These are phyloP conservation scores for Lophium mytilinum DNA, from an alignment of 495 filamentous ascomycete genomes.

Conservation along the genomic window DNA sequence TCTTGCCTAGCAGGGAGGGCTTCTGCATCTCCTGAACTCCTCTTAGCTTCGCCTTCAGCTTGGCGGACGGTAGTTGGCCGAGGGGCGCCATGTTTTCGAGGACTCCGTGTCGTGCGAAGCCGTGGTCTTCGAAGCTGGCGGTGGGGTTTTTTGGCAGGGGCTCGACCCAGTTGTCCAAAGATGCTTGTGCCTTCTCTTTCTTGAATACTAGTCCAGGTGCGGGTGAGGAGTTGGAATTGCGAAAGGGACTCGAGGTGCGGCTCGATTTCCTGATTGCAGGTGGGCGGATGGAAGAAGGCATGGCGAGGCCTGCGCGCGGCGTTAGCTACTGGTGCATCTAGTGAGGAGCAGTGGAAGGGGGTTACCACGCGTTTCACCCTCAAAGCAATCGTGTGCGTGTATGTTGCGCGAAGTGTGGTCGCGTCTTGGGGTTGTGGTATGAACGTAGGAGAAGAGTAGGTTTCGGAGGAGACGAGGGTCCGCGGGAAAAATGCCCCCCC, in stretches of 20 bases:
- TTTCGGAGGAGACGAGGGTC: neutral
- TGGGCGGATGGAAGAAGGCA: slow-evolving; percentile 13
- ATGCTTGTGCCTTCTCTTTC: slow-evolving; percentile 29
- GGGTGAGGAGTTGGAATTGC: slow-evolving; percentile 33
- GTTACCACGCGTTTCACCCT: slow-evolving; percentile 1
- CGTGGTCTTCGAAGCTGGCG: slow-evolving; percentile 64
- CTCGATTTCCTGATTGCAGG: slow-evolving; percentile 15
- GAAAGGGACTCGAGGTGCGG: slow-evolving; percentile 48
- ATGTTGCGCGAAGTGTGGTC: neutral
- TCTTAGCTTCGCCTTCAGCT: slow-evolving; percentile 37
- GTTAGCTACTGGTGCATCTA: neutral
- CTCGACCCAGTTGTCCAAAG: slow-evolving; percentile 60
- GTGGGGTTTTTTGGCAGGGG: slow-evolving; percentile 54
- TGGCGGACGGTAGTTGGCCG: slow-evolving; percentile 51
- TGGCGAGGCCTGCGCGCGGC: slow-evolving; percentile 6
- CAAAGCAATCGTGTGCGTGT: neutral
- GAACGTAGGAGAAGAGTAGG: neutral
- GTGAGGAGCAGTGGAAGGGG: neutral
- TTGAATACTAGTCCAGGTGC: slow-evolving; percentile 22
- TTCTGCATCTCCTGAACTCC: slow-evolving; percentile 22
- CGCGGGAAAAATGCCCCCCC: neutral
- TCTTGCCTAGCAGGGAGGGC: slow-evolving; percentile 1
- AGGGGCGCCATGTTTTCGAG: slow-evolving; percentile 63
- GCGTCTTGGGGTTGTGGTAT: neutral
- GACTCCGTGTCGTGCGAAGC: slow-evolving; percentile 53